A percentile compares a stretch with the other conserved stretches of the same genome.
Evolutionary conservation across 2,329 filamentous ascomycete genomes (phyloP).

Genomic region (Colletotrichum ledebouriae): DNA sequence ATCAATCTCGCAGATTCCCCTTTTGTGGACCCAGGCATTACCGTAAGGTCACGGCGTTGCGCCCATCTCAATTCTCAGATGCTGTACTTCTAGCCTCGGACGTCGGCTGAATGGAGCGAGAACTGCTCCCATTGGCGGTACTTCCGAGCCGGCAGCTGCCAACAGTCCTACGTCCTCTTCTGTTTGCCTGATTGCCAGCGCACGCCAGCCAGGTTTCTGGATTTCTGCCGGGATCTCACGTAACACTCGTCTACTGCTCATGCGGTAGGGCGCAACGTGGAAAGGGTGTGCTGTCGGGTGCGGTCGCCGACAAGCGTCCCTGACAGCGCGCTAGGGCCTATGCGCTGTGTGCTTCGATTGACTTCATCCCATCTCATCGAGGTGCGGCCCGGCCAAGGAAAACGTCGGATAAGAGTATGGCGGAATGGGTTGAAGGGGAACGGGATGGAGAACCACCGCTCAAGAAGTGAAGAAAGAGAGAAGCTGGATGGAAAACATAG

Average conservation of each 20-base stretch:
- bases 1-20: constrained; percentile 39
- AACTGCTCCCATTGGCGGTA: constrained; percentile 12
- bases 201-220: constrained; percentile 36
- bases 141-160: constrained; percentile 4
- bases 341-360: constrained; percentile 39
- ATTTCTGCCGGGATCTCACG: constrained; percentile 39
- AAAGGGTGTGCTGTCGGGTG: constrained; percentile 22
- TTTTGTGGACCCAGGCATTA: constrained; percentile 36
- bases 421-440: background rate
- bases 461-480: constrained; percentile 19
- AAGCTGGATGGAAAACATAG: background rate
- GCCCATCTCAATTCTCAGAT: constrained; percentile 23
- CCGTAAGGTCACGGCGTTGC: constrained; percentile 12
- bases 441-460: background rate
- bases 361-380: constrained; percentile 38
- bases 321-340: constrained; percentile 23
- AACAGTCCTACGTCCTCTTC: background rate
- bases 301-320: constrained; percentile 32
- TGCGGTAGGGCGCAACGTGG: constrained; percentile 30
- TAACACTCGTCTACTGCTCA: constrained; percentile 37
- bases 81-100: constrained; percentile 29
- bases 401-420: constrained; percentile 31
- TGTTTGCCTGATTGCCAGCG: constrained; percentile 9
- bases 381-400: constrained; percentile 26
- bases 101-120: constrained; percentile 36